phyloP scores from a whole-genome alignment of 1,284 basidiomycete species.

The Apiotrichum akiyoshidainum region DNA sequence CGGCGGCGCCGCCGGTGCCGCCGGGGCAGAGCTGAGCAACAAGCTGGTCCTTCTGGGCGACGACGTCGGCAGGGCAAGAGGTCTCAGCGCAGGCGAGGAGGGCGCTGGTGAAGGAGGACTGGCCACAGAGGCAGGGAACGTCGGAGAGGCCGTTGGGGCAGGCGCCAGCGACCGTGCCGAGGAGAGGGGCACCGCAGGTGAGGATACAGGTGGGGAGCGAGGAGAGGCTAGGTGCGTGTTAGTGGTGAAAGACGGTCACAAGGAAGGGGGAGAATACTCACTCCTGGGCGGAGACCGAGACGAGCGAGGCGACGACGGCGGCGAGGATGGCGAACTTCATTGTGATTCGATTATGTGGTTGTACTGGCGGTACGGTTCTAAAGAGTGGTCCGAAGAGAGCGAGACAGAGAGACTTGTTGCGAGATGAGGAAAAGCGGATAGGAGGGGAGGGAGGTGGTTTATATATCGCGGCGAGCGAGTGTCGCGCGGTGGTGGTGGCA shows the following conservation, averaged over 20 bases:
- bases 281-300: background rate
- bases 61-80: slow-evolving; percentile 8
- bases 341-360: slow-evolving; percentile 3
- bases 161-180: slow-evolving; percentile 16
- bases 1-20: background rate
- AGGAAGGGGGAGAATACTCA: slow-evolving; percentile 4
- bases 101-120: slow-evolving; percentile 33
- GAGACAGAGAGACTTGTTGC: background rate
- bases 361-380: background rate
- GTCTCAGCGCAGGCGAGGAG: slow-evolving; percentile 33
- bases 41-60: background rate
- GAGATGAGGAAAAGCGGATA: background rate
- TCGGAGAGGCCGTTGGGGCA: slow-evolving; percentile 32
- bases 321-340: slow-evolving; percentile 9
- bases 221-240: background rate
- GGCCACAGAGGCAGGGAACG: slow-evolving; percentile 41
- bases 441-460: background rate
- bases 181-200: slow-evolving; percentile 21
- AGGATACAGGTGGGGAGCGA: slow-evolving; percentile 30
- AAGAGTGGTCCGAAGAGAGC: slow-evolving; percentile 47
- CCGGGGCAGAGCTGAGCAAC: background rate
- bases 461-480: background rate
- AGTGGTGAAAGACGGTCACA: background rate
- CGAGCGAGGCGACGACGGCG: slow-evolving; percentile 3
- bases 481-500: no score